phyloP scores from a whole-genome alignment of 352 stramenopile species.

The Vaucheria bursata region DNA sequence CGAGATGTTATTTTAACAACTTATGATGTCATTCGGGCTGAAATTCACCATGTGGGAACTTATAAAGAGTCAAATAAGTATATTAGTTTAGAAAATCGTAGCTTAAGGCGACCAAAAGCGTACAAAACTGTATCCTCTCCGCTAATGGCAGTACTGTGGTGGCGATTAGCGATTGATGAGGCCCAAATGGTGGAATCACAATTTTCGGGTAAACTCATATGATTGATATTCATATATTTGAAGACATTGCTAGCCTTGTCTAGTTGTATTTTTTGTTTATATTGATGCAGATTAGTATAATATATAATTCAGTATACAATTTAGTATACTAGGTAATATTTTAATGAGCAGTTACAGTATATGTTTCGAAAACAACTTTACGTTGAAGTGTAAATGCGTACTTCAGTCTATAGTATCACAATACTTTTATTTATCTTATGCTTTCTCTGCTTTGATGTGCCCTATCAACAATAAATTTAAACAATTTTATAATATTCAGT shows the following conservation, averaged over 20 bases:
- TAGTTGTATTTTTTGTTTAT: too few relatives aligned
- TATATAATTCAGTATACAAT: too few relatives aligned
- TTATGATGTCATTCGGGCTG: slow-evolving; percentile 62
- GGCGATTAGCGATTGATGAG: slow-evolving; percentile 76
- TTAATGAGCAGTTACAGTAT: too few relatives aligned
- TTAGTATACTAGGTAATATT: not conserved
- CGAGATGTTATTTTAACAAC: slow-evolving; percentile 76
- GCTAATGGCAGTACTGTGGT: slow-evolving; percentile 65
- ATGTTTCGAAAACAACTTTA: too few relatives aligned
- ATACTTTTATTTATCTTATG: too few relatives aligned
- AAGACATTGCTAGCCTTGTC: not conserved
- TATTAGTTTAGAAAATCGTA: slow-evolving; percentile 12
- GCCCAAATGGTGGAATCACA: slow-evolving; percentile 73
- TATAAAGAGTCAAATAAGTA: not conserved
- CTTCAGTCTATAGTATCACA: too few relatives aligned
- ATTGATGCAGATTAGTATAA: too few relatives aligned
- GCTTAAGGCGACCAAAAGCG: not conserved
- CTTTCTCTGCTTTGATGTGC: too few relatives aligned
- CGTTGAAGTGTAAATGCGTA: too few relatives aligned
- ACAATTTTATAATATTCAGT: too few relatives aligned
- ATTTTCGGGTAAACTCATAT: slow-evolving; percentile 7
- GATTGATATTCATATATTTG: not conserved
- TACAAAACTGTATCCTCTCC: slow-evolving; percentile 60
- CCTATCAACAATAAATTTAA: too few relatives aligned
- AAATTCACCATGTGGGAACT: slow-evolving; percentile 25